Percentiles rank a stretch among this genome's conserved stretches.
These are phyloP conservation scores for Ulota crispa DNA, from an alignment of 225 moss, liverwort and hornwort species.

Conservation along the genomic window DNA sequence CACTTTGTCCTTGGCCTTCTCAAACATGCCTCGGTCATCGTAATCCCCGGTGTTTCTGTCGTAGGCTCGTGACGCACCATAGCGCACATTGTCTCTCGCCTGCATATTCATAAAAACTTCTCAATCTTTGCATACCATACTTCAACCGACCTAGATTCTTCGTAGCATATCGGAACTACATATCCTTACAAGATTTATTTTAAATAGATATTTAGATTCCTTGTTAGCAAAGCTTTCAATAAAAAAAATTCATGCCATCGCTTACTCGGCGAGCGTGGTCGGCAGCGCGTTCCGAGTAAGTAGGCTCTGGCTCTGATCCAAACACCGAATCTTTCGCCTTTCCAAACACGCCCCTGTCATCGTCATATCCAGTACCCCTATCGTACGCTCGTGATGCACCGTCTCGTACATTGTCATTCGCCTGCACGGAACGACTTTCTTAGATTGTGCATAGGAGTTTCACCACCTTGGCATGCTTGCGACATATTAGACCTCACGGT, in stretches of 20 bases:
- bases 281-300: no score
- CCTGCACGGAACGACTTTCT: background rate
- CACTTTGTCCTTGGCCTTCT: slow-evolving; percentile 10
- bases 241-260: fast-evolving
- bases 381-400: slow-evolving; percentile 32
- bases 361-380: background rate
- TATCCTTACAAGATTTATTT: no score
- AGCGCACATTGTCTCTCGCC: slow-evolving; percentile 28
- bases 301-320: no score
- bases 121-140: no score
- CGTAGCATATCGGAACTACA: no score
- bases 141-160: no score
- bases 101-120: background rate
- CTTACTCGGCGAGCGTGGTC: no score
- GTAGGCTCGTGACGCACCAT: slow-evolving; percentile 26
- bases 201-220: no score
- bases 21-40: slow-evolving; percentile 27
- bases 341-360: slow-evolving; percentile 18
- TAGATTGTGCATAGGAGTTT: no score
- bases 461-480: no score
- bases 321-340: slow-evolving; percentile 3
- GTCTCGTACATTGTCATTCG: slow-evolving; percentile 30
- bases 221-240: no score
- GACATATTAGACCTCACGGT: no score
- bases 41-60: slow-evolving; percentile 28